These are phyloP conservation scores for Monilinia vaccinii-corymbosi DNA, from an alignment of 2,329 filamentous ascomycete genomes.

Conservation along the genomic window DNA sequence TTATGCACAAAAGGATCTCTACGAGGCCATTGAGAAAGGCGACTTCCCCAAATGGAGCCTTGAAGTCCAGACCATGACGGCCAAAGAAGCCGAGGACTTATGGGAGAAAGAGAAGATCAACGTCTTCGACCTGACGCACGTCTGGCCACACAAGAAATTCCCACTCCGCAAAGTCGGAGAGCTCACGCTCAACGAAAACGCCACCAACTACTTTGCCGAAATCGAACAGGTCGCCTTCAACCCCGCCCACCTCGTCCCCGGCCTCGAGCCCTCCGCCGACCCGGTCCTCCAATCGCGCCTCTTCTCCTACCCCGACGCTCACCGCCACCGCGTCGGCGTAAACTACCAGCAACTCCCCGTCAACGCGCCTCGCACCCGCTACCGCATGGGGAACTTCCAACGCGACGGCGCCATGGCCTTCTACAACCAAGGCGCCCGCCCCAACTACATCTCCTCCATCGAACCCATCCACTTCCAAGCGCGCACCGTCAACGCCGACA, in stretches of 20 bases:
- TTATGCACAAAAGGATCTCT: conserved; percentile 42
- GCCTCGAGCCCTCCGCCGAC: conserved; percentile 58
- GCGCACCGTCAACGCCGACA: conserved; percentile 33
- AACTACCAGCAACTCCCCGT: conserved; percentile 50
- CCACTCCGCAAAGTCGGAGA: conserved; percentile 42
- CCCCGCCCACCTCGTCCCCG: conserved; percentile 54
- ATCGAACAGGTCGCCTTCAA: conserved; percentile 63
- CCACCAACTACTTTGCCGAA: conserved; percentile 50
- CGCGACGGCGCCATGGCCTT: conserved; percentile 31
- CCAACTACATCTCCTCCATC: conserved; percentile 34
- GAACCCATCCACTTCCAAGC: conserved; percentile 26
- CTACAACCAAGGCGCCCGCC: conserved; percentile 40
- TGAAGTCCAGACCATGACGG: conserved; percentile 43
- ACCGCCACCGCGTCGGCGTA: conserved; percentile 45
- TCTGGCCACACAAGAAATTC: conserved; percentile 40
- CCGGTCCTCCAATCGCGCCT: conserved; percentile 58
- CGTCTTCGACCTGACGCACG: conserved; percentile 45
- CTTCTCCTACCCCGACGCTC: conserved; percentile 60
- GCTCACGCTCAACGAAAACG: conserved; percentile 40
- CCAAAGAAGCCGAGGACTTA: conserved; percentile 42
- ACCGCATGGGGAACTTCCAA: conserved; percentile 27
- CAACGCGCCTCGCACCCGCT: conserved; percentile 22
- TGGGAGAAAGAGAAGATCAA: conserved; percentile 32
- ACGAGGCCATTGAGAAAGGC: conserved; percentile 42
- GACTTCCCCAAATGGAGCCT: conserved; percentile 46